phyloP scores from a whole-genome alignment of 1,139 yeast species.

The Geotrichum histeridarum region DNA sequence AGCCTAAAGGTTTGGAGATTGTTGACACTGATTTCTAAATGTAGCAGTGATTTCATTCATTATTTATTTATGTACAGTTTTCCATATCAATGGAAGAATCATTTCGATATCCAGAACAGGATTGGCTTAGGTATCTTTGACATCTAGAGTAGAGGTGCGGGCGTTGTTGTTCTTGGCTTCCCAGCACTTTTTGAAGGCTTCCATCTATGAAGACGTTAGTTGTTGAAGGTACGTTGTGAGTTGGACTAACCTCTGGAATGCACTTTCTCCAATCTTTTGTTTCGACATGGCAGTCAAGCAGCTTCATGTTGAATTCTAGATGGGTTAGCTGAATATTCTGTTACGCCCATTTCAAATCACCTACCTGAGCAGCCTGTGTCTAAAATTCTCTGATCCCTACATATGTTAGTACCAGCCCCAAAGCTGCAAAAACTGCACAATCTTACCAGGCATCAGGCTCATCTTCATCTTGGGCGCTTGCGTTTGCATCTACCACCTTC shows the following conservation, averaged over 20 bases:
- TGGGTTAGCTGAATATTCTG: background rate
- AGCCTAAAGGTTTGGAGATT: conserved; percentile 14
- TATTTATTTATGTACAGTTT: conserved; percentile 5
- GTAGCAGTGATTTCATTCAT: background rate
- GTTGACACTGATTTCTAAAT: conserved; percentile 16
- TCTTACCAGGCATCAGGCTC: conserved; percentile 54
- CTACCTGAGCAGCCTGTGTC: conserved; percentile 61
- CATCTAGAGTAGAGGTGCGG: conserved; percentile 35
- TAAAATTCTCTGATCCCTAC: conserved; percentile 59
- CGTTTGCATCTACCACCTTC: background rate
- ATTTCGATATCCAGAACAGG: background rate
- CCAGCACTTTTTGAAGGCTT: conserved; percentile 68
- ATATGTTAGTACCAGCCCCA: background rate
- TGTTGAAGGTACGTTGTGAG: background rate
- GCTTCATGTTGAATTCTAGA: conserved; percentile 51
- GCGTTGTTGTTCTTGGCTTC: conserved; percentile 50
- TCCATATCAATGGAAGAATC: too few relatives aligned
- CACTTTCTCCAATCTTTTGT: conserved; percentile 72
- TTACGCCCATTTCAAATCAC: conserved; percentile 16
- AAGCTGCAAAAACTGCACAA: background rate
- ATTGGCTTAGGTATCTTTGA: too few relatives aligned
- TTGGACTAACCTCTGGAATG: conserved; percentile 43
- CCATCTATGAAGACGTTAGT: conserved; percentile 41
- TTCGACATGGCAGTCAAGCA: conserved; percentile 69
- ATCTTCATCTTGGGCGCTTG: conserved; percentile 37